Percentiles rank a stretch among this genome's conserved stretches.
Conservation (phyloP, 768 basidiomycete genomes). For the Rhodotorula toruloides region DNA sequence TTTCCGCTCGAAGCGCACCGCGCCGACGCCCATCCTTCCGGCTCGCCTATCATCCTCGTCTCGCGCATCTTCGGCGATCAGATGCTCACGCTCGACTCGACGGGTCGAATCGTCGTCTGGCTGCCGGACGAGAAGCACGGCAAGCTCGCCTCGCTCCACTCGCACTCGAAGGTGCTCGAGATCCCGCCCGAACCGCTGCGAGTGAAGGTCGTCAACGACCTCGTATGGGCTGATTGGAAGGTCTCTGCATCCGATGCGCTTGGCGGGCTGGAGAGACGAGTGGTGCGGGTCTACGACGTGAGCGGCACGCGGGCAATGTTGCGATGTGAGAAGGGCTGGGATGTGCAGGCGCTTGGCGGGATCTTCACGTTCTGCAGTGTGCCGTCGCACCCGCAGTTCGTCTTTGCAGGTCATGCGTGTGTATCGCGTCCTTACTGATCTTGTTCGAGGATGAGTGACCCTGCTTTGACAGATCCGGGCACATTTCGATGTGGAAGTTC, state of each 20-base stretch:
- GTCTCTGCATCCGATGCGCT: background rate
- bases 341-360: no score
- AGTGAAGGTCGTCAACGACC: background rate
- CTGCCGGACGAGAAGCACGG: background rate
- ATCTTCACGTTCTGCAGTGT: slow-evolving; percentile 4
- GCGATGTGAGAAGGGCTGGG: background rate
- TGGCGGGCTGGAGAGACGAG: background rate
- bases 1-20: background rate
- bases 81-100: slow-evolving; percentile 23
- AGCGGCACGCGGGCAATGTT: background rate
- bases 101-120: slow-evolving; percentile 24
- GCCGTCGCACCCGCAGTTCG: no score
- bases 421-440: background rate
- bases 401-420: slow-evolving; percentile 26
- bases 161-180: background rate
- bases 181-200: background rate
- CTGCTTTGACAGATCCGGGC: slow-evolving; percentile 10
- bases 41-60: background rate
- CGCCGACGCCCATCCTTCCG: slow-evolving; percentile 21
- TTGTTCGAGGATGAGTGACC: background rate
- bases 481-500: slow-evolving; percentile 8
- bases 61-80: background rate
- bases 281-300: background rate
- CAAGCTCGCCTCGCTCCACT: slow-evolving; percentile 10
- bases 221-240: slow-evolving; percentile 1